Evolutionary conservation across 257 asterid species (phyloP).

Genomic region (Capsicum chinense): DNA sequence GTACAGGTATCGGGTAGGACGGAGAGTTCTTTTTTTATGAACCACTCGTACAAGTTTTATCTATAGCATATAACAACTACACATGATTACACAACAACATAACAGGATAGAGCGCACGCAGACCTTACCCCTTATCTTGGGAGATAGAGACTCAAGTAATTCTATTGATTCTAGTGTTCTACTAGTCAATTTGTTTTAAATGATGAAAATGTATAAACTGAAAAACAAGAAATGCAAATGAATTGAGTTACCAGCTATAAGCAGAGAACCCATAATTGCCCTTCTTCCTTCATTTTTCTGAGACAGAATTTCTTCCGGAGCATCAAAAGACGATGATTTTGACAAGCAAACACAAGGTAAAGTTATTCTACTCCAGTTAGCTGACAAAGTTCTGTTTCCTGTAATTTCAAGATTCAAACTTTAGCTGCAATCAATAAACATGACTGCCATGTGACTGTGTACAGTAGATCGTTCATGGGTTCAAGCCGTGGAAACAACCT

Average conservation of each 20-base stretch:
- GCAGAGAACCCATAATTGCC: conserved; percentile 67
- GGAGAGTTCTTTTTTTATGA: background rate
- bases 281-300: conserved; percentile 63
- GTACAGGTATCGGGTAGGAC: background rate
- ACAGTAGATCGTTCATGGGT: too few species aligned
- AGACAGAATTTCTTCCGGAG: conserved; percentile 26
- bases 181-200: background rate
- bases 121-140: too few species aligned
- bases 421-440: too few species aligned
- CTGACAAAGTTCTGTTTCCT: conserved; percentile 48
- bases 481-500: too few species aligned
- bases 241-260: conserved; percentile 61
- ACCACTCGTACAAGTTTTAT: background rate
- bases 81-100: background rate
- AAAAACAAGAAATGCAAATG: background rate
- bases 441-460: too few species aligned
- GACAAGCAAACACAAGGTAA: conserved; percentile 58
- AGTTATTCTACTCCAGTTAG: conserved; percentile 37
- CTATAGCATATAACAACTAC: background rate
- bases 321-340: conserved; percentile 48
- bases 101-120: too few species aligned
- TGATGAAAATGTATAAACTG: background rate
- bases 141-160: background rate
- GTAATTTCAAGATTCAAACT: background rate
- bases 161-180: background rate